Evolutionary conservation across 495 filamentous ascomycete species (phyloP).

Genomic region (Bacidia gigantensis): DNA sequence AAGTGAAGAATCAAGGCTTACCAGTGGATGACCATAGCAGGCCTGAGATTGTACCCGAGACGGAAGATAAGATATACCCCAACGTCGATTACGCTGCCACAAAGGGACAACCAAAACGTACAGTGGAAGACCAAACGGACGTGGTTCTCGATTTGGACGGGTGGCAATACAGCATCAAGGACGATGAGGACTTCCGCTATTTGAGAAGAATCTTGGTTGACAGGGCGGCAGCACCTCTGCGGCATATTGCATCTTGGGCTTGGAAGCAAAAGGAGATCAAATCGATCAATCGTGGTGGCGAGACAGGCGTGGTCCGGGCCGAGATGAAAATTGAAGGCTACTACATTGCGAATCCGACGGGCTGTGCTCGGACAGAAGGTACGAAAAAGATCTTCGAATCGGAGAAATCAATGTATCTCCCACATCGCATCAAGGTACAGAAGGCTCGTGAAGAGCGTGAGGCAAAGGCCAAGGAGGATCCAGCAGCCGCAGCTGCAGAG

Average conservation of each 20-base stretch:
- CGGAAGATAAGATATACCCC: constrained; percentile 20
- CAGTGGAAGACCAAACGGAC: constrained; percentile 52
- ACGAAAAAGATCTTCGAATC: constrained; percentile 87
- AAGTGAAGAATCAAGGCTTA: constrained; percentile 15
- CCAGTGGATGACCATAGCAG: constrained; percentile 15
- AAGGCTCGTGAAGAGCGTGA: constrained; percentile 78
- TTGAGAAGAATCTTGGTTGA: constrained; percentile 38
- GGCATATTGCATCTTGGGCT: constrained; percentile 62
- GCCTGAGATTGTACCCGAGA: constrained; percentile 14
- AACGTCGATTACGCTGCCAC: constrained; percentile 50
- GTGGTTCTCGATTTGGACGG: constrained; percentile 64
- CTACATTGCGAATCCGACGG: constrained; percentile 73
- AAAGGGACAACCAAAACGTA: constrained; percentile 43
- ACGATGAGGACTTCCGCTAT: constrained; percentile 61
- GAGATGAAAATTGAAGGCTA: constrained; percentile 66
- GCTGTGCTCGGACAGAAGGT: constrained; percentile 82
- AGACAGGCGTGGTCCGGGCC: constrained; percentile 36
- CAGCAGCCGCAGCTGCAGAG: constrained; percentile 48
- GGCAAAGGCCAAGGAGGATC: constrained; percentile 59
- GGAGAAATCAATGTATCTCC: constrained; percentile 95
- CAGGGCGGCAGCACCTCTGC: constrained; percentile 37
- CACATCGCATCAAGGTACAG: constrained; percentile 91
- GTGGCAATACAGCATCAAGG: constrained; percentile 61
- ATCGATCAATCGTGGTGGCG: constrained; percentile 51
- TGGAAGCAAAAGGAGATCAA: constrained; percentile 88